Conservation (phyloP, 2,329 filamentous ascomycete species). For the Colletotrichum nymphaeae region DNA sequence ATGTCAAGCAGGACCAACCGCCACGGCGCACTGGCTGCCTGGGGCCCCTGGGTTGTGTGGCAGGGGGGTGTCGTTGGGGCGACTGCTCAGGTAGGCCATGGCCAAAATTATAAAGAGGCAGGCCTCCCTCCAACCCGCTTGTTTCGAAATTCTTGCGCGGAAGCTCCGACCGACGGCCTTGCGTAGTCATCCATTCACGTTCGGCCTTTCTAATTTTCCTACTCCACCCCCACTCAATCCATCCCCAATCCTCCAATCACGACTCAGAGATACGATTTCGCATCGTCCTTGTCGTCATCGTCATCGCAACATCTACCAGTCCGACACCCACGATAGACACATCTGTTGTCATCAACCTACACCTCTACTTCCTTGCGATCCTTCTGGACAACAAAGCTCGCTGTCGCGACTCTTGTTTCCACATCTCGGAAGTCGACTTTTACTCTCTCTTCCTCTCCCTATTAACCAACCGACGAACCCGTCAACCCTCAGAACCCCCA, state of each 20-base stretch:
- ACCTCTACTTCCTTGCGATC: neutral
- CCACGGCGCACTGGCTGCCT: conserved; percentile 50
- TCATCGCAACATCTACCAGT: conserved; percentile 15
- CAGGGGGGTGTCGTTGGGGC: conserved; percentile 54
- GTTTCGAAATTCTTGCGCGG: conserved; percentile 63
- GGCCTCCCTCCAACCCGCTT: conserved; percentile 63
- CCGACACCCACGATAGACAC: neutral
- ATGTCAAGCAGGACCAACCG: conserved; percentile 53
- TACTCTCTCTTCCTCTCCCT: conserved; percentile 1
- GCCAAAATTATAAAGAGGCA: conserved; percentile 68
- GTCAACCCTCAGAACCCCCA: conserved; percentile 19
- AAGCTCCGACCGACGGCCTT: conserved; percentile 67
- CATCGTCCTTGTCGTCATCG: conserved; percentile 13
- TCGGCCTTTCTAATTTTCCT: conserved; percentile 55
- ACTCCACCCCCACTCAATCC: conserved; percentile 43
- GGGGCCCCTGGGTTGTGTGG: conserved; percentile 28
- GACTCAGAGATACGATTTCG: conserved; percentile 18
- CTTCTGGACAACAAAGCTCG: neutral
- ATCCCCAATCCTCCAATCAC: conserved; percentile 38
- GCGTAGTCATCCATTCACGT: conserved; percentile 59
- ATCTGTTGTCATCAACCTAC: neutral
- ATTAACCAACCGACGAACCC: conserved; percentile 23
- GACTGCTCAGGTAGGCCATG: conserved; percentile 49
- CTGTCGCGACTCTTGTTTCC: neutral
- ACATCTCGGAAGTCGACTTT: conserved; percentile 15